Conservation (phyloP, 2,329 filamentous ascomycete genomes). For the Paraphoma chrysanthemicola region DNA sequence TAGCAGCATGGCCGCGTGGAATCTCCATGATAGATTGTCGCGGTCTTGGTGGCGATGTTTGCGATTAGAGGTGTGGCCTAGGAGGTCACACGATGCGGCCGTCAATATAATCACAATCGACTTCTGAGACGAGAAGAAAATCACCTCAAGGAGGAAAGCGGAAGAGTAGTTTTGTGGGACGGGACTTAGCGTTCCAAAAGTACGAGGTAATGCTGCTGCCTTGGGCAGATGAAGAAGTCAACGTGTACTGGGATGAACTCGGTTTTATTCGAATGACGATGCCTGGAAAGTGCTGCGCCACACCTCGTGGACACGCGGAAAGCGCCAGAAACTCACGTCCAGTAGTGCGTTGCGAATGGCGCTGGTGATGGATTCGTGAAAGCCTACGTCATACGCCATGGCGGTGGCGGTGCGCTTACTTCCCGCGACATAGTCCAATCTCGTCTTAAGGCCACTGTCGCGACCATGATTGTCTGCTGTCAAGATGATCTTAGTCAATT, state of each 20-base stretch:
- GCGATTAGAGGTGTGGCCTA: not conserved
- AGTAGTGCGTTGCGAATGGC: slow-evolving; percentile 1
- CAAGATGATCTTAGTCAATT: not conserved
- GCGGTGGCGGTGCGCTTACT: slow-evolving; percentile 3
- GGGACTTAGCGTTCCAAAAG: not conserved
- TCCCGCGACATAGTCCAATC: not conserved
- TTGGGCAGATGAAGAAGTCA: slow-evolving; percentile 25
- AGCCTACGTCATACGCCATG: slow-evolving; percentile 2
- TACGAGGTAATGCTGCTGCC: slow-evolving; percentile 36
- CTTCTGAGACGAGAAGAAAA: no score
- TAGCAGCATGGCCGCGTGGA: slow-evolving; percentile 35
- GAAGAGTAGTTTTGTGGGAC: not conserved
- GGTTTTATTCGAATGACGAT: slow-evolving; percentile 26
- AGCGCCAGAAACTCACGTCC: not conserved
- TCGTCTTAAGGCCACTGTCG: no score
- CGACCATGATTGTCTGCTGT: not conserved
- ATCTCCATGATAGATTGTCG: slow-evolving; percentile 35
- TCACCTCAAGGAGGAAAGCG: not conserved
- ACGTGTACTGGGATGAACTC: slow-evolving; percentile 21
- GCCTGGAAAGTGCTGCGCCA: slow-evolving; percentile 26
- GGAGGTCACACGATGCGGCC: slow-evolving; percentile 7
- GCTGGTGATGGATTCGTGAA: not conserved
- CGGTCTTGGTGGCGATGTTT: slow-evolving; percentile 12
- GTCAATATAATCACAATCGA: not conserved
- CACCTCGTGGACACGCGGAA: slow-evolving; percentile 30